Evolutionary conservation across 805 yeast species (phyloP).

Genomic region (Danielia reshetovae): DNA sequence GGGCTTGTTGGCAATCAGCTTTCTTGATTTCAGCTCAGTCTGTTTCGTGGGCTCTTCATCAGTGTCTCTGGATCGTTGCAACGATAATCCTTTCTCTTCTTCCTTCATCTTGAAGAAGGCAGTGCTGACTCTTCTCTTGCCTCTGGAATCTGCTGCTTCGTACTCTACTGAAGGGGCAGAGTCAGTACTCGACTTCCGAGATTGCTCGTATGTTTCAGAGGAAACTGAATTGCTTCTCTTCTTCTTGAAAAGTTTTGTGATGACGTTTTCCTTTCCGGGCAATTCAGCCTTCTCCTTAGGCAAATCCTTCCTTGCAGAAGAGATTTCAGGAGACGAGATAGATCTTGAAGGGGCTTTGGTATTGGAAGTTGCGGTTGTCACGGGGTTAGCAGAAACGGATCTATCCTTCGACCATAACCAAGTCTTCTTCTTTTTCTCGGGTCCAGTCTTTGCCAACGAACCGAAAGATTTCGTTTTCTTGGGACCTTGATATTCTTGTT

Average conservation of each 20-base stretch:
- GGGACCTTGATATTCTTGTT: constrained; percentile 3
- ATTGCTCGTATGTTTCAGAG: not conserved
- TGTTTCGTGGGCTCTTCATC: not conserved
- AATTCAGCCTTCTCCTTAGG: constrained; percentile 6
- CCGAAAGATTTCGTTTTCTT: constrained; percentile 15
- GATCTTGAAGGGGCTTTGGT: constrained; percentile 24
- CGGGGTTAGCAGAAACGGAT: constrained; percentile 1
- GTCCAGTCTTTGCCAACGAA: constrained; percentile 4
- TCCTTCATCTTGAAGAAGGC: no score
- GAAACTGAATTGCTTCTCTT: constrained; percentile 18
- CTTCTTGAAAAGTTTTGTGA: constrained; percentile 38
- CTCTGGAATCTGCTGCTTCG: not conserved
- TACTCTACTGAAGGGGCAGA: not conserved
- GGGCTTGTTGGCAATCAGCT: not conserved
- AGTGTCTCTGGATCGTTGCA: not conserved
- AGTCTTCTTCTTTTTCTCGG: constrained; percentile 25
- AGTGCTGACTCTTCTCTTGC: not conserved
- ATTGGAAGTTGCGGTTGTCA: not conserved
- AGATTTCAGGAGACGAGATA: constrained; percentile 35
- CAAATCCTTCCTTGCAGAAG: constrained; percentile 8
- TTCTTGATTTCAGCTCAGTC: not conserved
- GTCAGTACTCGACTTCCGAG: not conserved
- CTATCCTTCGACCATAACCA: constrained; percentile 39
- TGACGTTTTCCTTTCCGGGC: constrained; percentile 36
- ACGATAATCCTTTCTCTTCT: no score